Evolutionary conservation across 1,284 basidiomycete species (phyloP).

Genomic region (Tilletia setariae): DNA sequence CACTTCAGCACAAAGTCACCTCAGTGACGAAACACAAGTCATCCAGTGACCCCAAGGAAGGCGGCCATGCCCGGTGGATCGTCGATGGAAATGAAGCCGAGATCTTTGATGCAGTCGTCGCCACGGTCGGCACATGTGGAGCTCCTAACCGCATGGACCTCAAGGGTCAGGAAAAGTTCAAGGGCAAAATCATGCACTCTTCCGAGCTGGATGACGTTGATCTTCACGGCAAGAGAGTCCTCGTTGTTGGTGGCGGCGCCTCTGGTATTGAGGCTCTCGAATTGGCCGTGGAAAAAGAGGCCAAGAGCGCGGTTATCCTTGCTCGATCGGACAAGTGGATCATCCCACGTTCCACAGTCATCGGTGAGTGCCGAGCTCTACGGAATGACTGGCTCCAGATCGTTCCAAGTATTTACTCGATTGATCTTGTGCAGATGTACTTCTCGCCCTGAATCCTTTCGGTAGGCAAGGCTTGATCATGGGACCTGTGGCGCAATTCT

Average conservation of each 20-base stretch:
- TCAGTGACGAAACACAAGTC: slow-evolving; percentile 47
- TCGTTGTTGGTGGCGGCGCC: slow-evolving; percentile 63
- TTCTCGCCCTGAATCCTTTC: slow-evolving; percentile 63
- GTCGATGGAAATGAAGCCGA: slow-evolving; percentile 56
- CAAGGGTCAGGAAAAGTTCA: slow-evolving; percentile 59
- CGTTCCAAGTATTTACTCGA: not conserved
- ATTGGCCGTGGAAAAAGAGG: slow-evolving; percentile 56
- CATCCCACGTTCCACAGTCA: slow-evolving; percentile 29
- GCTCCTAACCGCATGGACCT: slow-evolving; percentile 61
- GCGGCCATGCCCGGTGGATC: slow-evolving; percentile 60
- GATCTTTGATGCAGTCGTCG: slow-evolving; percentile 65
- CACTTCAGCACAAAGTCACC: slow-evolving; percentile 23
- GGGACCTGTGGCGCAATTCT: slow-evolving; percentile 59
- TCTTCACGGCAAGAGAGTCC: slow-evolving; percentile 58
- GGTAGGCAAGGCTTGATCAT: slow-evolving; percentile 56
- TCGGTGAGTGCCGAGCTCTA: slow-evolving; percentile 58
- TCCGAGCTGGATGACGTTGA: slow-evolving; percentile 60
- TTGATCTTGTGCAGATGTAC: slow-evolving; percentile 56
- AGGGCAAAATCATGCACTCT: slow-evolving; percentile 62
- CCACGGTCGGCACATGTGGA: slow-evolving; percentile 63
- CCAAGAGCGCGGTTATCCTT: slow-evolving; percentile 59
- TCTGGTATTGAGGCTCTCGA: slow-evolving; percentile 67
- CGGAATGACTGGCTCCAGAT: not conserved
- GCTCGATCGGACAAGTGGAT: slow-evolving; percentile 56
- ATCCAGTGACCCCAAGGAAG: slow-evolving; percentile 51